phyloP scores from a whole-genome alignment of 805 yeast species.

The Candida coquimbonensis region DNA sequence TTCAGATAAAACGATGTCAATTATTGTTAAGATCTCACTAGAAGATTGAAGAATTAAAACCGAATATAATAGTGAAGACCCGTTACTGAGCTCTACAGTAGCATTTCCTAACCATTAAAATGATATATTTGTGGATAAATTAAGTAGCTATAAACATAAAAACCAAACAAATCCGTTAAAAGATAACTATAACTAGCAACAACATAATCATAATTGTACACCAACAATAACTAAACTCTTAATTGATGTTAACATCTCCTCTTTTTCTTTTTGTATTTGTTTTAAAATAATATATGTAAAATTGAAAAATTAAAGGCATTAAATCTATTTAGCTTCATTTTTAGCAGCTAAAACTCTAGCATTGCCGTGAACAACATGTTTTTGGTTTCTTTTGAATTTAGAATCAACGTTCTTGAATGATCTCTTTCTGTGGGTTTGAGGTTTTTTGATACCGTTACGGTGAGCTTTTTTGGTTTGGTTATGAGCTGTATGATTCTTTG shows the following conservation, averaged over 20 bases:
- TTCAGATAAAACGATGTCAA: too few species aligned
- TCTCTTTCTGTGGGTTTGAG: conserved; percentile 96
- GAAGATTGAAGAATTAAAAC: too few species aligned
- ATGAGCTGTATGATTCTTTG: conserved; percentile 99
- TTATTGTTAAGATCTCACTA: too few species aligned
- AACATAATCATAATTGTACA: background rate
- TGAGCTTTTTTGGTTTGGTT: conserved; percentile 99
- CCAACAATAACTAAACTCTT: background rate
- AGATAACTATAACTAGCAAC: conserved; percentile 8
- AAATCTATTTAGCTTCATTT: conserved; percentile 34
- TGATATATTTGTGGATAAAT: conserved; percentile 19
- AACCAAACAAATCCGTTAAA: conserved; percentile 3
- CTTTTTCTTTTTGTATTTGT: background rate
- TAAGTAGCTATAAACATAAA: conserved; percentile 1
- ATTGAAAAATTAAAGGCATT: background rate
- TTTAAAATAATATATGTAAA: background rate
- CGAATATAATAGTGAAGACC: too few species aligned
- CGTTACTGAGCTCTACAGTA: background rate
- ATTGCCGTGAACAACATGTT: conserved; percentile 97
- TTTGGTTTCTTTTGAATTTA: conserved; percentile 99
- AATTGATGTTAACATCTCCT: background rate
- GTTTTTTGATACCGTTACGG: conserved; percentile 99
- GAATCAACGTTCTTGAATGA: conserved; percentile 98
- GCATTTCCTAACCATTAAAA: conserved; percentile 14
- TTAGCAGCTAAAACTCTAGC: conserved; percentile 88